These are phyloP conservation scores for Thamnidium elegans DNA, from an alignment of 192 early-diverging fungal genomes.

Conservation along the genomic window DNA sequence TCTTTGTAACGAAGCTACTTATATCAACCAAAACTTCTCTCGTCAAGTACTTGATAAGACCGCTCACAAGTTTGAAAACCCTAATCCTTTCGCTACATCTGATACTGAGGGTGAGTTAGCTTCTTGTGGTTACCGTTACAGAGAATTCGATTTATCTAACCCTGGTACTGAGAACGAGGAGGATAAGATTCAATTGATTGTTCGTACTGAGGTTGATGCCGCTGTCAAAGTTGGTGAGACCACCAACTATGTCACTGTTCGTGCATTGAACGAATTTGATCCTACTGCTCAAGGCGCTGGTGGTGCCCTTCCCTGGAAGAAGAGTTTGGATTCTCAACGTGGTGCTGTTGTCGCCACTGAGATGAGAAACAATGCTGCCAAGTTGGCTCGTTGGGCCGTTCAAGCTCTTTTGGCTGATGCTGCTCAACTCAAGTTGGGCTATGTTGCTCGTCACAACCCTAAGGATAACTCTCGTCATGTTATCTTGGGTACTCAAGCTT, in stretches of 20 bases:
- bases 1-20: conserved; percentile 85
- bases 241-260: conserved; percentile 59
- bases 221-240: conserved; percentile 57
- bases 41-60: conserved; percentile 67
- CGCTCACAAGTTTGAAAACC: conserved; percentile 54
- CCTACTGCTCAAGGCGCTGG: conserved; percentile 77
- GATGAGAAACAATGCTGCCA: conserved; percentile 96
- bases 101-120: conserved; percentile 52
- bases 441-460: conserved; percentile 70
- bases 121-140: conserved; percentile 83
- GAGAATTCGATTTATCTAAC: conserved; percentile 72
- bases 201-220: conserved; percentile 90
- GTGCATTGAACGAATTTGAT: conserved; percentile 94
- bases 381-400: conserved; percentile 93
- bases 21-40: conserved; percentile 82
- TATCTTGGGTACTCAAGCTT: conserved; percentile 78
- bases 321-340: conserved; percentile 90
- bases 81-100: conserved; percentile 71
- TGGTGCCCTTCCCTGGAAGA: conserved; percentile 89
- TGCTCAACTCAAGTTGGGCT: conserved; percentile 87
- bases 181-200: conserved; percentile 64
- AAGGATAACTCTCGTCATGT: conserved; percentile 79
- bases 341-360: conserved; percentile 96
- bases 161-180: conserved; percentile 46
- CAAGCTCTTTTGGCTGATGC: conserved; percentile 88